phyloP scores from a whole-genome alignment of 2,329 filamentous ascomycete species.

The Pleoardoris graminearum region DNA sequence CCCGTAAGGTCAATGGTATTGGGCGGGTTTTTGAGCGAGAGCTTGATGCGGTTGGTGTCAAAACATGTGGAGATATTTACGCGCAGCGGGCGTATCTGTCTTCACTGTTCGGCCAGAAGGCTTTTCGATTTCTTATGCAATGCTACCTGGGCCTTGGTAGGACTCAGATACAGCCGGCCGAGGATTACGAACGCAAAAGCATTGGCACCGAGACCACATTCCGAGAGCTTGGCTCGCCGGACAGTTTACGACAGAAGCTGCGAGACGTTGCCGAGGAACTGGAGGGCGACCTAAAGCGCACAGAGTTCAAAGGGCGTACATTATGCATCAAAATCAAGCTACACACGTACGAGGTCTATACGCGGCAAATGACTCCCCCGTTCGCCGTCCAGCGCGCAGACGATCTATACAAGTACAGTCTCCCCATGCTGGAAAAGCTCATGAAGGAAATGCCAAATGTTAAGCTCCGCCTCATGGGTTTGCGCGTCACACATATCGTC shows the following conservation, averaged over 20 bases:
- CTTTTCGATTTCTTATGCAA: conserved; percentile 80
- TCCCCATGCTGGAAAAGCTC: conserved; percentile 83
- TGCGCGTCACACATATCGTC: conserved; percentile 84
- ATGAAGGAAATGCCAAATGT: conserved; percentile 81
- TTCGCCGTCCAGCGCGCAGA: conserved; percentile 73
- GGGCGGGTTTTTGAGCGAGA: conserved; percentile 92
- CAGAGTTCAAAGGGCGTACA: conserved; percentile 86
- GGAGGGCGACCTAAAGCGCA: conserved; percentile 78
- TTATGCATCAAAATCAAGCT: conserved; percentile 91
- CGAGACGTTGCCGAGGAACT: conserved; percentile 81
- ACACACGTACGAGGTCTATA: conserved; percentile 90
- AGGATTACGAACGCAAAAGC: conserved; percentile 89
- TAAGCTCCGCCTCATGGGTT: conserved; percentile 81
- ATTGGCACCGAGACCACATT: conserved; percentile 95
- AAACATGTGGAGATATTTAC: conserved; percentile 87
- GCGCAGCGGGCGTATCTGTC: conserved; percentile 71
- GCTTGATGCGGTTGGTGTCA: conserved; percentile 82
- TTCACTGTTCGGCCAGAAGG: conserved; percentile 87
- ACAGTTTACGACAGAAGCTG: conserved; percentile 74
- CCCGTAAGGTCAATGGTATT: conserved; percentile 92
- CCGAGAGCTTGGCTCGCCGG: conserved; percentile 71
- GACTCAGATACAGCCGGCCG: conserved; percentile 81
- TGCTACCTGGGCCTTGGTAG: conserved; percentile 85
- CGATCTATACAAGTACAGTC: conserved; percentile 78
- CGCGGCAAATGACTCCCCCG: conserved; percentile 75